Evolutionary conservation across 2,329 filamentous ascomycete genomes (phyloP).

Genomic region (Pezicula neosporulosa): DNA sequence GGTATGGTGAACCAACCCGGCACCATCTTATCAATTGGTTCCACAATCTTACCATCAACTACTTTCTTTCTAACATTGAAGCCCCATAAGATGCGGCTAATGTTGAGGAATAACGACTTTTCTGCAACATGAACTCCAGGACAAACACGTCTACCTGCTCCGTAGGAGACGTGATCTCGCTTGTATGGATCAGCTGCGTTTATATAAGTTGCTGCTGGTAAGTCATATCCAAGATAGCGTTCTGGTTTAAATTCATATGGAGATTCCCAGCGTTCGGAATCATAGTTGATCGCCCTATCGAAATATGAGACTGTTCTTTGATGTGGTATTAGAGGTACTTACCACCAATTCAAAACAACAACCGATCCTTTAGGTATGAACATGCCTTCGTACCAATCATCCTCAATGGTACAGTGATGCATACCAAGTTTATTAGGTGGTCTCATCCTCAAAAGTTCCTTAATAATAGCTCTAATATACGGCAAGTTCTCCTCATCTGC

Average conservation of each 20-base stretch:
- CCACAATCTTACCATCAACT: constrained; percentile 13
- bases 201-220: constrained; percentile 5
- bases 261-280: constrained; percentile 35
- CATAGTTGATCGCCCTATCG: constrained; percentile 30
- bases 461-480: constrained; percentile 37
- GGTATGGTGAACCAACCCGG: constrained; percentile 30
- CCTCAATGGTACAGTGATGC: constrained; percentile 26
- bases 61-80: constrained; percentile 33
- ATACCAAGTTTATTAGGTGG: constrained; percentile 28
- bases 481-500: constrained; percentile 34
- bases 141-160: constrained; percentile 43
- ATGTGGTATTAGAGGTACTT: background rate
- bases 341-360: constrained; percentile 35
- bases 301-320: background rate
- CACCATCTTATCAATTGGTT: constrained; percentile 21
- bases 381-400: constrained; percentile 30
- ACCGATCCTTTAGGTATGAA: constrained; percentile 35
- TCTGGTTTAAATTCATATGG: constrained; percentile 41
- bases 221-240: constrained; percentile 24
- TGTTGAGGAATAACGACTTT: constrained; percentile 37
- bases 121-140: constrained; percentile 54
- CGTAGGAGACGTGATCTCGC: constrained; percentile 32
- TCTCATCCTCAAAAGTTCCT: constrained; percentile 39
- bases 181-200: too few species aligned
- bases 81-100: constrained; percentile 49